phyloP scores from a whole-genome alignment of 2,329 filamentous ascomycete genomes.

The Neopestalotiopsis rosae region DNA sequence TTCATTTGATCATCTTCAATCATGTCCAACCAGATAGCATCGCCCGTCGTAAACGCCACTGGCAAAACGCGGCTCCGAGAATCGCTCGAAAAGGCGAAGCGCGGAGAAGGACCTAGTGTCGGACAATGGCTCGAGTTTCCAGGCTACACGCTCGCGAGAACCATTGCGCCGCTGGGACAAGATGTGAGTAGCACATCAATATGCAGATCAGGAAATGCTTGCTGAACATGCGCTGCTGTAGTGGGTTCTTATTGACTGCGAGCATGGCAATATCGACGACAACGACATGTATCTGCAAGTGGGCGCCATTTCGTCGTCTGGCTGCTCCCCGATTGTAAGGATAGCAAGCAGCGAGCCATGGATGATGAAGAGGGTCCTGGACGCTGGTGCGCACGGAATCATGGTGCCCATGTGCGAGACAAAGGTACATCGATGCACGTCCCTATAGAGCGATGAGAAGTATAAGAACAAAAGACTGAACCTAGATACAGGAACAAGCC shows the following conservation, averaged over 20 bases:
- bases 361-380: constrained; percentile 39
- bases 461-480: not conserved
- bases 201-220: not conserved
- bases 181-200: constrained; percentile 29
- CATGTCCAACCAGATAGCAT: constrained; percentile 15
- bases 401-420: constrained; percentile 36
- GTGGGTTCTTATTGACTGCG: constrained; percentile 29
- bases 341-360: constrained; percentile 30
- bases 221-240: constrained; percentile 8
- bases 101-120: constrained; percentile 33
- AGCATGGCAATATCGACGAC: constrained; percentile 32
- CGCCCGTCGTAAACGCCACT: constrained; percentile 22
- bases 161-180: constrained; percentile 34
- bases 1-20: not conserved
- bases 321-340: constrained; percentile 29
- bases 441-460: too few species aligned
- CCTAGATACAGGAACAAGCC: constrained; percentile 5
- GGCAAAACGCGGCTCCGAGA: constrained; percentile 37
- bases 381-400: constrained; percentile 36
- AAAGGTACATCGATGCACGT: not conserved
- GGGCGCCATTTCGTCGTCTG: constrained; percentile 26
- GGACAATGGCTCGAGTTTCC: constrained; percentile 39
- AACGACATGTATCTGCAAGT: constrained; percentile 29
- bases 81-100: constrained; percentile 34
- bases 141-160: constrained; percentile 37